Base-by-base conservation (phyloP, 768 basidiomycete genomes). In the Suillus luteus region DNA sequence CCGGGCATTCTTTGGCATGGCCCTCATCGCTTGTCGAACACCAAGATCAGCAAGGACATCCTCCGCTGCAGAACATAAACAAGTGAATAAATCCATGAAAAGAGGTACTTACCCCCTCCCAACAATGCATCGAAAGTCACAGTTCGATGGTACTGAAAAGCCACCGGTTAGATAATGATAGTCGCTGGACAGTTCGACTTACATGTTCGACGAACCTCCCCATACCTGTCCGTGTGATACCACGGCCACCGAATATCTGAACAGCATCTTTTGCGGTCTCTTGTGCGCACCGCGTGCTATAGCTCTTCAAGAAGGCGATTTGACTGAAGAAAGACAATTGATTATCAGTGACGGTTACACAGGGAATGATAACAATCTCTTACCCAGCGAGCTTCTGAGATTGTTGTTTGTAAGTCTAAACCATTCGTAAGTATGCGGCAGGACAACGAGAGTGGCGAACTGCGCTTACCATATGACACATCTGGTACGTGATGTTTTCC, bases 401-500 rank as follows among this genome's bases (percentile, higher is more conserved):
- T 71, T 92, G 91, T 64, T 93, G 83, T 71, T 86, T 86, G 73
- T 93, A 92, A 44, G 81, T 81, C 85, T 85, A 35, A 38, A 54
- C 7, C 22, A 41, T 8, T 4, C 22, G 44, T 72, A 59, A 69
- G 66, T 54, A 27, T 7, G 24, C 38, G 37, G 24, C 33, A 2
- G 3, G 38, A 15, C 11, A 33, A n/a, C 0, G n/a, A 27, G 8
- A 65, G 15, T 12, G 52, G 22, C 8, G 10, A 19, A 41, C 27
- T 27, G 17, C 17, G 62, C 77, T 55, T 19, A 83, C 81, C 93
- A 95, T 94, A 62, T 92, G 84, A 67, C 80, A 86, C 92, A 95
- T 94, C 74, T 95, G 93, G 73, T 88, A 90, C 0, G 93, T 95
- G 60, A 96, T 77, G 62, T 85, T 90, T 78, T 96, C 94, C 19